These are phyloP conservation scores for Colletotrichum shisoi DNA, from an alignment of 2,329 filamentous ascomycete species.

Conservation along the genomic window DNA sequence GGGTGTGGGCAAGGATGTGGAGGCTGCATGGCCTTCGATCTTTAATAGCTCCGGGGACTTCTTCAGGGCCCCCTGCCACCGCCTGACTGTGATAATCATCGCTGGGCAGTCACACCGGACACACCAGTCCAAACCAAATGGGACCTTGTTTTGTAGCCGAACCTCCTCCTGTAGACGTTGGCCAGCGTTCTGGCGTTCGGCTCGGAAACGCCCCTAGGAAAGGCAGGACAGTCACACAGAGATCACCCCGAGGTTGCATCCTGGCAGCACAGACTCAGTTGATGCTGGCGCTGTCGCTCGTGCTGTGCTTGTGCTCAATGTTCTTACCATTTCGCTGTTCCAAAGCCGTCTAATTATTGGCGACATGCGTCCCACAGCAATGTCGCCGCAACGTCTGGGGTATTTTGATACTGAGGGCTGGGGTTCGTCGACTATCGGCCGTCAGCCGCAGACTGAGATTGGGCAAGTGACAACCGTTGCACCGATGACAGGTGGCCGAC, in stretches of 20 bases:
- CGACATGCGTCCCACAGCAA: conserved; percentile 33
- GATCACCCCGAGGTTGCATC: conserved; percentile 24
- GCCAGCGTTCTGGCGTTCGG: conserved; percentile 35
- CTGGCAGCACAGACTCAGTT: conserved; percentile 30
- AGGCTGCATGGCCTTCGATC: conserved; percentile 41
- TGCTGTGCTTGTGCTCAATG: conserved; percentile 13
- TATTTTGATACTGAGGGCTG: conserved; percentile 22
- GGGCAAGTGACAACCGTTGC: conserved; percentile 18
- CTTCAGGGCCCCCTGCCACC: conserved; percentile 40
- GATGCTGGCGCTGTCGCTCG: conserved; percentile 20
- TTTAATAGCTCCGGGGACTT: conserved; percentile 41
- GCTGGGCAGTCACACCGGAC: conserved; percentile 32
- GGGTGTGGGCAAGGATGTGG: conserved; percentile 39
- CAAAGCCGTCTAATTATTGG: conserved; percentile 33
- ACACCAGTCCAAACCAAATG: conserved; percentile 38
- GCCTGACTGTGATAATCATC: conserved; percentile 34
- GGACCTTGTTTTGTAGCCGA: conserved; percentile 37
- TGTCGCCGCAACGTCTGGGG: conserved; percentile 31
- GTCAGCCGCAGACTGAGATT: conserved; percentile 4
- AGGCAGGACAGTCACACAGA: conserved; percentile 26
- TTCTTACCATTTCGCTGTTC: conserved; percentile 10
- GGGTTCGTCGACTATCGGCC: conserved; percentile 30
- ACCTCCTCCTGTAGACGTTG: conserved; percentile 35
- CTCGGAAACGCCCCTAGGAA: conserved; percentile 36
- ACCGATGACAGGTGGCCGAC: conserved; percentile 17